Conservation (phyloP, 352 stramenopile species). For the Phytophthora pistaciae region DNA sequence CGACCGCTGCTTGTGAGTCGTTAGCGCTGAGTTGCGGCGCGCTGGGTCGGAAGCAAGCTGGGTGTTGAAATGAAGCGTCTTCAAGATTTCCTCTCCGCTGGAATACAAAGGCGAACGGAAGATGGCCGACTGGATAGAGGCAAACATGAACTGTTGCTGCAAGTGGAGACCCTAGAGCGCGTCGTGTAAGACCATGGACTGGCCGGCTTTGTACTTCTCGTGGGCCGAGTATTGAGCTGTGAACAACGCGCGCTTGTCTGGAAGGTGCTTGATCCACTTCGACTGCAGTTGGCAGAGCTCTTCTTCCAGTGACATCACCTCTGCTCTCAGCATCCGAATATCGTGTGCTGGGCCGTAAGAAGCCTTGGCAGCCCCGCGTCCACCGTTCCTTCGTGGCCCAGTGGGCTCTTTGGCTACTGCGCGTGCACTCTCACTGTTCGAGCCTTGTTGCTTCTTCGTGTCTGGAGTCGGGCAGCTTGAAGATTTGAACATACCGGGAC, state of each 20-base stretch:
- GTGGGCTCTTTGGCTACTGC: background rate
- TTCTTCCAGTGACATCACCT: slow-evolving; percentile 26
- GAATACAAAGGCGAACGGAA: slow-evolving; percentile 22
- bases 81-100: slow-evolving; percentile 12
- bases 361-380: background rate
- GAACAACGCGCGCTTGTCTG: slow-evolving; percentile 8
- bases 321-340: slow-evolving; percentile 21
- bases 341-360: slow-evolving; percentile 12
- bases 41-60: slow-evolving; percentile 5
- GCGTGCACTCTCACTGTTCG: background rate
- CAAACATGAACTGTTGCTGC: slow-evolving; percentile 30
- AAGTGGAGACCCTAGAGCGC: slow-evolving; percentile 18
- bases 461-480: background rate
- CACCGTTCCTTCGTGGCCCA: background rate
- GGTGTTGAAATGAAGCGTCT: slow-evolving; percentile 22
- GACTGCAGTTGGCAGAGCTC: slow-evolving; percentile 7
- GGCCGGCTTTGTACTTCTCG: slow-evolving; percentile 17
- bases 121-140: slow-evolving; percentile 24
- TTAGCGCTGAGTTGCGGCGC: slow-evolving; percentile 5
- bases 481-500: background rate
- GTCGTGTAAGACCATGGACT: slow-evolving; percentile 2
- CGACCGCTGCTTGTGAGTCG: slow-evolving; percentile 14
- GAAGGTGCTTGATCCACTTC: slow-evolving; percentile 17
- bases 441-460: background rate
- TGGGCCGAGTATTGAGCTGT: slow-evolving; percentile 14